Conservation (phyloP, 2,329 filamentous ascomycete genomes). For the Chrysosporium queenslandicum region DNA sequence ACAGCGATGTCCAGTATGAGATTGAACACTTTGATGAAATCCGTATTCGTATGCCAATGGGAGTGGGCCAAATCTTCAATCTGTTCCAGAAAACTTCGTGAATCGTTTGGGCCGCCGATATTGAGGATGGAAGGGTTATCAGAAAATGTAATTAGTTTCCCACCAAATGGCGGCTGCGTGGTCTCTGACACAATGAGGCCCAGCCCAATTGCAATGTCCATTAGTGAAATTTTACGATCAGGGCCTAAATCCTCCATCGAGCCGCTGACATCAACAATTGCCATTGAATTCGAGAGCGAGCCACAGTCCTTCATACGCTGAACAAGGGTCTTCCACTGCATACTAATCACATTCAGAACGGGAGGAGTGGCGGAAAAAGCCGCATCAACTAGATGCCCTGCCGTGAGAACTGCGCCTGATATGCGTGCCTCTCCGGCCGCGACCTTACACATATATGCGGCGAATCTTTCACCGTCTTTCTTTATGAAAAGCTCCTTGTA, state of each 20-base stretch:
- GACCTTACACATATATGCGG: slow-evolving; percentile 42
- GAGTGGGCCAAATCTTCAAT: slow-evolving; percentile 24
- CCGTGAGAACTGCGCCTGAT: slow-evolving; percentile 48
- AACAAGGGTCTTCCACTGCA: slow-evolving; percentile 51
- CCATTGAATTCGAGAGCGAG: slow-evolving; percentile 44
- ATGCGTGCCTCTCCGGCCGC: slow-evolving; percentile 42
- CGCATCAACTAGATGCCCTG: no score
- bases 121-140: slow-evolving; percentile 32
- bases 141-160: slow-evolving; percentile 48
- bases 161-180: slow-evolving; percentile 44
- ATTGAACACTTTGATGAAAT: slow-evolving; percentile 47
- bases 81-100: slow-evolving; percentile 36
- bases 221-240: slow-evolving; percentile 29
- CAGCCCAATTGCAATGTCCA: slow-evolving; percentile 48
- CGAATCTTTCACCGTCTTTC: slow-evolving; percentile 45
- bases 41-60: slow-evolving; percentile 39
- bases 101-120: slow-evolving; percentile 29
- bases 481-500: slow-evolving; percentile 42
- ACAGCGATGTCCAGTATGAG: slow-evolving; percentile 48
- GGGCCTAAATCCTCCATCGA: slow-evolving; percentile 37
- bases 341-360: no score
- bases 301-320: slow-evolving; percentile 49
- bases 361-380: no score
- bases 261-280: slow-evolving; percentile 49
- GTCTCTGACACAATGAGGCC: slow-evolving; percentile 48